A percentile compares a stretch with the other conserved stretches of the same genome.
phyloP scores from a whole-genome alignment of 345 rosid genomes.

The Boechera retrofracta region DNA sequence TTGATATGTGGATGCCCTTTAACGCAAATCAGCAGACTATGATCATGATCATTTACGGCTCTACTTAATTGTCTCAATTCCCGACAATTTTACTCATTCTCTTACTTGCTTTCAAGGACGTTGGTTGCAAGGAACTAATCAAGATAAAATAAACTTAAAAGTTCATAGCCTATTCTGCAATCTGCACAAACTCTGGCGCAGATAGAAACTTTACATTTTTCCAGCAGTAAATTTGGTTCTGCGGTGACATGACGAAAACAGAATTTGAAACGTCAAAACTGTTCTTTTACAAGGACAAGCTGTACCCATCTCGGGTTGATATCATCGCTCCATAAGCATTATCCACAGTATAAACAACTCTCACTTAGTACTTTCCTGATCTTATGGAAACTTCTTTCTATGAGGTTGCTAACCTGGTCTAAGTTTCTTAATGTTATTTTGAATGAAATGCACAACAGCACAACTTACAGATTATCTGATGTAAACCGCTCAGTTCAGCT shows the following conservation, averaged over 20 bases:
- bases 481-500: not conserved
- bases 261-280: not conserved
- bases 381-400: not conserved
- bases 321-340: not conserved
- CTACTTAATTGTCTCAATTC: not conserved
- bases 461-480: not conserved
- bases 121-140: constrained; percentile 3
- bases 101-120: not conserved
- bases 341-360: not conserved
- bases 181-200: not conserved
- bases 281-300: not conserved
- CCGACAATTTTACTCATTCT: not conserved
- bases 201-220: not conserved
- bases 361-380: not conserved
- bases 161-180: not conserved
- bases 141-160: not conserved
- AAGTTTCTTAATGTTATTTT: not conserved
- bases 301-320: not conserved
- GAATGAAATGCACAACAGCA: constrained; percentile 21
- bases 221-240: no score
- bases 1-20: not conserved
- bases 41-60: constrained; percentile 14
- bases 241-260: not conserved
- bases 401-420: not conserved
- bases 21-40: constrained; percentile 14